Evolutionary conservation across 768 basidiomycete species (phyloP).

Genomic region (Boletales sp.): DNA sequence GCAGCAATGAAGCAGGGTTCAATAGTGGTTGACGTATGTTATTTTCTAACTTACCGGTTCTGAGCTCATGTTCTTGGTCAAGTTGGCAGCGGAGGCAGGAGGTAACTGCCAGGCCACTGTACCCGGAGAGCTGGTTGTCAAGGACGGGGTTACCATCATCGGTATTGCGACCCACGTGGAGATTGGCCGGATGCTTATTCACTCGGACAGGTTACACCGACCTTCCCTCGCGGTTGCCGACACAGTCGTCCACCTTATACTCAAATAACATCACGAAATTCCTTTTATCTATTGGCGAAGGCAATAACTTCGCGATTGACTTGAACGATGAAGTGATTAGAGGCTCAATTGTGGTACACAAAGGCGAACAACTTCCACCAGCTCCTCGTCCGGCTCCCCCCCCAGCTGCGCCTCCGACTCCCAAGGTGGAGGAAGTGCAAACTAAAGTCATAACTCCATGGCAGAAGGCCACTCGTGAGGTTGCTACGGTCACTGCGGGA

Average conservation of each 20-base stretch:
- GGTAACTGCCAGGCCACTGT: constrained; percentile 83
- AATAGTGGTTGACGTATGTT: constrained; percentile 67
- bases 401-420: constrained; percentile 51
- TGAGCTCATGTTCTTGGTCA: constrained; percentile 13
- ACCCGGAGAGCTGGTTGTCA: constrained; percentile 67
- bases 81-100: constrained; percentile 77
- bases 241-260: constrained; percentile 85
- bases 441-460: constrained; percentile 72
- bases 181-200: constrained; percentile 2
- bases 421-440: constrained; percentile 44
- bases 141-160: constrained; percentile 79
- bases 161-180: constrained; percentile 39
- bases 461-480: constrained; percentile 76
- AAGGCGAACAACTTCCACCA: constrained; percentile 63
- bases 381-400: constrained; percentile 66
- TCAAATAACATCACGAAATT: constrained; percentile 93
- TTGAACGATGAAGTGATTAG: constrained; percentile 82
- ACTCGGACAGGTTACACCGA: constrained; percentile 66
- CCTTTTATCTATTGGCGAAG: constrained; percentile 70
- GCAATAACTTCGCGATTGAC: constrained; percentile 61
- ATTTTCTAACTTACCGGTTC: background rate
- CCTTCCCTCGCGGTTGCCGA: constrained; percentile 82
- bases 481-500: constrained; percentile 68
- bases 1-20: constrained; percentile 92
- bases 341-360: constrained; percentile 71